phyloP scores from a whole-genome alignment of 1,139 yeast species.

The Nadsonia starkeyi-henricii region DNA sequence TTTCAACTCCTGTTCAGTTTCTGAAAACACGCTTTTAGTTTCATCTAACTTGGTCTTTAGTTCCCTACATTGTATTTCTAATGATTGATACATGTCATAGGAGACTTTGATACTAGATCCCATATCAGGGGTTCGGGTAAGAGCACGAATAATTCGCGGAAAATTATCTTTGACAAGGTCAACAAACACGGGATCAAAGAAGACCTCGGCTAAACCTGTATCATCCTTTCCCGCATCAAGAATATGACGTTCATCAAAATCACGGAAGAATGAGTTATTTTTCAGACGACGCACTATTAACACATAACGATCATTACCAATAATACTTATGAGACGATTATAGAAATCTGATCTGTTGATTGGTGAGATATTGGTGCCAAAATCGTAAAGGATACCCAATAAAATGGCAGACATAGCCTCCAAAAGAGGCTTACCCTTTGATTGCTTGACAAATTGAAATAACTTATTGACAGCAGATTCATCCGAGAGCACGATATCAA shows the following conservation, averaged over 20 bases:
- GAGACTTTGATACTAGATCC: conserved; percentile 60
- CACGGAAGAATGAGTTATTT: conserved; percentile 41
- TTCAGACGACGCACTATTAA: conserved; percentile 61
- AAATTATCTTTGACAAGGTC: conserved; percentile 56
- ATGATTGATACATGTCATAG: conserved; percentile 54
- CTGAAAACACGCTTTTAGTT: conserved; percentile 3
- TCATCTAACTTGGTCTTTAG: conserved; percentile 7
- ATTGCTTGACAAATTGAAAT: conserved; percentile 50
- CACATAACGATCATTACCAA: conserved; percentile 72
- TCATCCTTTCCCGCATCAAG: conserved; percentile 45
- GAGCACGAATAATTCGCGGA: conserved; percentile 51
- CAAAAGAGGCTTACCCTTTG: conserved; percentile 44
- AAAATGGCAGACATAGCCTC: conserved; percentile 66
- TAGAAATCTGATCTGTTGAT: conserved; percentile 46
- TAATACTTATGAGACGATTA: conserved; percentile 44
- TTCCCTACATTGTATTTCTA: conserved; percentile 17
- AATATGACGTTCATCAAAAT: conserved; percentile 36
- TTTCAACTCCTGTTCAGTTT: conserved; percentile 5
- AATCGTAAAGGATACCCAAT: conserved; percentile 71
- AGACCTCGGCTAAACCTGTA: conserved; percentile 79
- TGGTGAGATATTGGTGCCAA: conserved; percentile 61
- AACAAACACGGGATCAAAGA: conserved; percentile 53
- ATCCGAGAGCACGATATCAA: conserved; percentile 62
- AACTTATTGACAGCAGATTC: conserved; percentile 51
- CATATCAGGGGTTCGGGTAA: conserved; percentile 57